These are phyloP conservation scores for Kingdonia uniflora DNA, from an alignment of 164 flowering plant genomes.

Conservation along the genomic window DNA sequence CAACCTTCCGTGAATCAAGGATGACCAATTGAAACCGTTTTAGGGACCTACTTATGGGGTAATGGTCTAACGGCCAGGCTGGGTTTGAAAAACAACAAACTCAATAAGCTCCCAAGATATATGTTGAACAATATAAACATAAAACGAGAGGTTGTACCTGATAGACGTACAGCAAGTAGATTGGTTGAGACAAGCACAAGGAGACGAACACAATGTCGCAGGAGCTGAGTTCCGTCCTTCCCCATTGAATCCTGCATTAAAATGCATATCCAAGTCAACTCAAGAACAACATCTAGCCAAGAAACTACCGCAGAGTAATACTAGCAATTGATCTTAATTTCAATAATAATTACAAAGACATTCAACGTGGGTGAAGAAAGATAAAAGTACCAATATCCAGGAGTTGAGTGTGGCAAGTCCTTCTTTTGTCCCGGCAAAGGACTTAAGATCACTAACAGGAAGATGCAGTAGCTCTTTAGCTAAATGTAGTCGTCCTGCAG, in stretches of 20 bases:
- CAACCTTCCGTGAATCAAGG: too few species aligned
- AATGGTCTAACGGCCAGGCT: too few species aligned
- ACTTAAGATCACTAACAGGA: slow-evolving; percentile 63
- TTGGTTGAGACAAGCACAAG: slow-evolving; percentile 89
- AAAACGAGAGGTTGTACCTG: slow-evolving; percentile 44
- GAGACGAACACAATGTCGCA: slow-evolving; percentile 97
- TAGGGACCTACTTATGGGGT: too few species aligned
- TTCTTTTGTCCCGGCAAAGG: slow-evolving; percentile 85
- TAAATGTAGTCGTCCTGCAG: slow-evolving; percentile 76
- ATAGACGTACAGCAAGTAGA: slow-evolving; percentile 76
- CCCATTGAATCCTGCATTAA: slow-evolving; percentile 94
- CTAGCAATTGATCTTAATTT: neutral
- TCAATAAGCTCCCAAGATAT: too few species aligned
- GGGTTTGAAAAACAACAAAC: too few species aligned
- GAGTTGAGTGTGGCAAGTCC: slow-evolving; percentile 80
- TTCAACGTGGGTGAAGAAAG: neutral
- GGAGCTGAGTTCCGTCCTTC: slow-evolving; percentile 92
- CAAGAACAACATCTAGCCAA: neutral
- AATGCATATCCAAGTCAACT: neutral
- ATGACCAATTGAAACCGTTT: too few species aligned
- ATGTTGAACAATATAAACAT: neutral
- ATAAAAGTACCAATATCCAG: slow-evolving; percentile 75
- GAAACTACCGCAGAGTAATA: neutral
- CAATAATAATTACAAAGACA: neutral
- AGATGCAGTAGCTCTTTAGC: slow-evolving; percentile 76